Percentiles rank a stretch among this genome's conserved stretches.
These are phyloP conservation scores for Rhizopus arrhizus DNA, from an alignment of 371 early-diverging fungal genomes.

Conservation along the genomic window DNA sequence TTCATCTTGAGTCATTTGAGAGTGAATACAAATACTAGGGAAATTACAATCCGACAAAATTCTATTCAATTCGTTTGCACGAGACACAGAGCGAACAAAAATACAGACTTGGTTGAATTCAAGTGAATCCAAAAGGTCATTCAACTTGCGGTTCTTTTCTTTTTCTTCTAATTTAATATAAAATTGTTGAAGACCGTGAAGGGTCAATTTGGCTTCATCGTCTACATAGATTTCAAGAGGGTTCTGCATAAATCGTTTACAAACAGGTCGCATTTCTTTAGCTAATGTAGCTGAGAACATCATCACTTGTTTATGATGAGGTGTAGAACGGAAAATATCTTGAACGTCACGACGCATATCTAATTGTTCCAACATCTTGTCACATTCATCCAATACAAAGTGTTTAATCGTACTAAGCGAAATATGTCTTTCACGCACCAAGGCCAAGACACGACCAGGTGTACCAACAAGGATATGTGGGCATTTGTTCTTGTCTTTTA, in stretches of 20 bases:
- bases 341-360: conserved; percentile 98
- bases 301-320: conserved; percentile 97
- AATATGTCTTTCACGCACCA: conserved; percentile 82
- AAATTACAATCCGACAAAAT: conserved; percentile 88
- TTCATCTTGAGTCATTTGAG: conserved; percentile 87
- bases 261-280: conserved; percentile 90
- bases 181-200: conserved; percentile 97
- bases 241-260: conserved; percentile 96
- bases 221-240: conserved; percentile 98
- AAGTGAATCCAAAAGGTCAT: conserved; percentile 88
- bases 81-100: conserved; percentile 93
- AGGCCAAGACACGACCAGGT: conserved; percentile 94
- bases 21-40: conserved; percentile 94
- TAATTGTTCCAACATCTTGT: conserved; percentile 91
- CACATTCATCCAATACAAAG: conserved; percentile 99
- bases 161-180: conserved; percentile 86
- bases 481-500: conserved; percentile 78
- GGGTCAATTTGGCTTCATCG: conserved; percentile 97
- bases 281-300: conserved; percentile 97
- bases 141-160: conserved; percentile 93
- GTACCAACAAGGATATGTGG: conserved; percentile 98
- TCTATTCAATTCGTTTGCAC: conserved; percentile 88
- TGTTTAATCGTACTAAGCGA: conserved; percentile 85
- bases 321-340: conserved; percentile 92
- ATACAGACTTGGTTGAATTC: conserved; percentile 98